These are phyloP conservation scores for Pholiota conissans DNA, from an alignment of 768 basidiomycete genomes.

Conservation along the genomic window DNA sequence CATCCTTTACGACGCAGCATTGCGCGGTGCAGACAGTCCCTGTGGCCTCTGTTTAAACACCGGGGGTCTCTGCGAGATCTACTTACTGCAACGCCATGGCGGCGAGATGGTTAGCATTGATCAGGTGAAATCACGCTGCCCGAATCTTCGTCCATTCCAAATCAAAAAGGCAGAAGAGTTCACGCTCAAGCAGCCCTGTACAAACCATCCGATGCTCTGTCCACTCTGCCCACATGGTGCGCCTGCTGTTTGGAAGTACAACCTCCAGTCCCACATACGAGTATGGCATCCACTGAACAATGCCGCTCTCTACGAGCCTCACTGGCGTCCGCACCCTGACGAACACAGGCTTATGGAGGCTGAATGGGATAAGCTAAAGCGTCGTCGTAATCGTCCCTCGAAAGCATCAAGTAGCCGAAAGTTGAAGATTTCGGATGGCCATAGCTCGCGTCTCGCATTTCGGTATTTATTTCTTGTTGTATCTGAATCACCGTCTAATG, in stretches of 20 bases:
- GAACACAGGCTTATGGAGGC: constrained; percentile 2
- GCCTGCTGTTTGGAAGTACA: constrained; percentile 22
- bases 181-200: constrained; percentile 15
- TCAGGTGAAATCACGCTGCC: constrained; percentile 7
- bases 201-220: constrained; percentile 22
- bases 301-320: not conserved
- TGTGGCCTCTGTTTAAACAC: constrained; percentile 13
- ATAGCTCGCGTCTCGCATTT: not conserved
- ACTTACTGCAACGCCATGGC: not conserved
- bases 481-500: too few relatives aligned
- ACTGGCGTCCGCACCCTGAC: not conserved
- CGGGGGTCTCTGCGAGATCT: constrained; percentile 2
- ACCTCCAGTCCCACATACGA: constrained; percentile 16
- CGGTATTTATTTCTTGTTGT: not conserved
- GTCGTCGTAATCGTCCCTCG: not conserved
- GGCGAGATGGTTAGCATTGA: constrained; percentile 2
- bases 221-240: constrained; percentile 14
- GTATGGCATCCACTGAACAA: constrained; percentile 11
- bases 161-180: constrained; percentile 12
- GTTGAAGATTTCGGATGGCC: not conserved
- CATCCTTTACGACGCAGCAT: constrained; percentile 2
- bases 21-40: not conserved
- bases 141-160: constrained; percentile 4
- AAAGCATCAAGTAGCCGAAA: not conserved
- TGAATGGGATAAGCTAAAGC: not conserved